These are phyloP conservation scores for Moricandia arvensis DNA, from an alignment of 345 rosid species.

Conservation along the genomic window DNA sequence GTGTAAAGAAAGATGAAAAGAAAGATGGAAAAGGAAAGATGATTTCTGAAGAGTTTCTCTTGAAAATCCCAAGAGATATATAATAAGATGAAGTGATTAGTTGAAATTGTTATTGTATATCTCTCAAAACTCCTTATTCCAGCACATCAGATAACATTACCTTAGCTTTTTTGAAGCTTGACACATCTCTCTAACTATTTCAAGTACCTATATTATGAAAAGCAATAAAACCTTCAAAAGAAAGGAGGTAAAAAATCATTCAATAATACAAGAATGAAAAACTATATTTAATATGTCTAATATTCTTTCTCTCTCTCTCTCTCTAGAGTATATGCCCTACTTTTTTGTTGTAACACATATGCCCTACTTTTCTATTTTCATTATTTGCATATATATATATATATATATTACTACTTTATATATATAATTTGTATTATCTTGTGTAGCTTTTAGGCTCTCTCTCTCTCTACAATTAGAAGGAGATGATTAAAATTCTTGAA, in stretches of 20 bases:
- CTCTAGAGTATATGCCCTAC: conserved; percentile 34
- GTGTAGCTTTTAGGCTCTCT: conserved; percentile 30
- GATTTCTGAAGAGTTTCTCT: conserved; percentile 36
- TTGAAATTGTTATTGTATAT: conserved; percentile 26
- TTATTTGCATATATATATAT: conserved; percentile 3
- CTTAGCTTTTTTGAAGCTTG: conserved; percentile 40
- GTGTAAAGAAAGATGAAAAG: conserved; percentile 25
- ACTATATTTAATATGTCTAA: not conserved
- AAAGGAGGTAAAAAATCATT: conserved; percentile 36
- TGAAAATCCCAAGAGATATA: conserved; percentile 75
- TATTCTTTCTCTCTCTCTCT: conserved; percentile 33
- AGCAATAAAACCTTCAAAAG: conserved; percentile 47
- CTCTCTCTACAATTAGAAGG: conserved; percentile 61
- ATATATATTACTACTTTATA: not conserved
- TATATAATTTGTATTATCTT: conserved; percentile 18
- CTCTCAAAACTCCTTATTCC: conserved; percentile 40
- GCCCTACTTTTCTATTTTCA: conserved; percentile 25
- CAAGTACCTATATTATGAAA: conserved; percentile 50
- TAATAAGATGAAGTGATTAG: conserved; percentile 29
- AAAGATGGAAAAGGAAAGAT: conserved; percentile 1
- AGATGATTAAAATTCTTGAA: conserved; percentile 57
- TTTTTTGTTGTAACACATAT: conserved; percentile 1
- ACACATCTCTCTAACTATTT: conserved; percentile 39
- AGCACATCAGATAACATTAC: conserved; percentile 34
- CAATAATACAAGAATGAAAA: conserved; percentile 23